Conservation (phyloP, 1,139 yeast species). For the Candida sojae region DNA sequence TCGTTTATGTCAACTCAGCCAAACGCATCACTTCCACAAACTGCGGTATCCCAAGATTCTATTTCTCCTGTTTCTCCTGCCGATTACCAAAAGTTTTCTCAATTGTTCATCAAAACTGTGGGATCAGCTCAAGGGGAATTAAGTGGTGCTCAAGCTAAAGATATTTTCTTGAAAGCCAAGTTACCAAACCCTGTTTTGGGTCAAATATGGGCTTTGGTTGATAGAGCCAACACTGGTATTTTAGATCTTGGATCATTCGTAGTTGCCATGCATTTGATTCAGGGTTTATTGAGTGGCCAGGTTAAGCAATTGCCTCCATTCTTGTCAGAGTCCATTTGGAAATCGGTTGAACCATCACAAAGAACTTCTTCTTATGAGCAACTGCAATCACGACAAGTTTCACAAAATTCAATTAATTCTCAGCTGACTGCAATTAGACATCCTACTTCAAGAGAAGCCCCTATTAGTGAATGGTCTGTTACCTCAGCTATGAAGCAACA, state of each 20-base stretch:
- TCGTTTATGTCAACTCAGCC: constrained; percentile 55
- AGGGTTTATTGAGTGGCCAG: constrained; percentile 70
- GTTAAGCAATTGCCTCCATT: constrained; percentile 67
- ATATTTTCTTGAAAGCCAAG: constrained; percentile 84
- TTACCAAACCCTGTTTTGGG: constrained; percentile 76
- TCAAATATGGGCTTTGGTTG: constrained; percentile 87
- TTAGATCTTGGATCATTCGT: constrained; percentile 75
- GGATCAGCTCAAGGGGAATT: constrained; percentile 51
- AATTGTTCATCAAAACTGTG: constrained; percentile 73
- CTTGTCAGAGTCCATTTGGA: constrained; percentile 71
- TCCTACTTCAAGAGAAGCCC: constrained; percentile 16
- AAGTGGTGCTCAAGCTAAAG: constrained; percentile 77
- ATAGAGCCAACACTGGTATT: constrained; percentile 70
- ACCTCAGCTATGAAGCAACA: constrained; percentile 72
- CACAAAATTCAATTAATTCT: constrained; percentile 54
- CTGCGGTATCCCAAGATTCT: constrained; percentile 35
- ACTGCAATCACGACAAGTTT: constrained; percentile 30
- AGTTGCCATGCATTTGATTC: constrained; percentile 94
- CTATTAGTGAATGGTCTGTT: constrained; percentile 61
- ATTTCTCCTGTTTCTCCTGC: constrained; percentile 64
- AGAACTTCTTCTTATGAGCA: neutral
- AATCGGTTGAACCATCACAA: constrained; percentile 36
- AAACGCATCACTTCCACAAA: constrained; percentile 37
- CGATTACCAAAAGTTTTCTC: constrained; percentile 72
- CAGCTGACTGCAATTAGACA: constrained; percentile 46